These are phyloP conservation scores for Chaetoceros tenuissimus DNA, from an alignment of 108 stramenopile species.

Conservation along the genomic window DNA sequence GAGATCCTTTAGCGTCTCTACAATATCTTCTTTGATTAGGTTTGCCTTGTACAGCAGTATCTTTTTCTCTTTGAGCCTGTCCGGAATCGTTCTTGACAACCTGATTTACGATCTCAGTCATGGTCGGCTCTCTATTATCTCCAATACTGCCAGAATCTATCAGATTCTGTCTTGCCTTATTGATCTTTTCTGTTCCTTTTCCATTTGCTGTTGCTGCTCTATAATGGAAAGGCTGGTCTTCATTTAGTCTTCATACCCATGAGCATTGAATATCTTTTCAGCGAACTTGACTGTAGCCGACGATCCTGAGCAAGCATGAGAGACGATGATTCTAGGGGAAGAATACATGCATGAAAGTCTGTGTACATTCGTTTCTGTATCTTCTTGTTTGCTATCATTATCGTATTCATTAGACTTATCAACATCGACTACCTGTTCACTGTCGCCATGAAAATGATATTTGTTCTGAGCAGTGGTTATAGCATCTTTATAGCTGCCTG, in stretches of 20 bases:
- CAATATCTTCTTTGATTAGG: background rate
- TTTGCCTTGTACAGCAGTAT: background rate
- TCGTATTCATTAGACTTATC: too few relatives aligned
- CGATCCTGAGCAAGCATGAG: background rate
- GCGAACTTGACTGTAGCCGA: background rate
- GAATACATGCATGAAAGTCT: too few relatives aligned
- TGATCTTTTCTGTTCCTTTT: constrained; percentile 28
- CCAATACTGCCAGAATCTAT: background rate
- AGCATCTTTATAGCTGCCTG: too few relatives aligned
- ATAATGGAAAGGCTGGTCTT: constrained; percentile 51
- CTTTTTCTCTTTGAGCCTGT: background rate
- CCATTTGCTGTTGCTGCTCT: constrained; percentile 44
- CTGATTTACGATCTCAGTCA: too few relatives aligned
- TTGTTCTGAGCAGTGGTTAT: too few relatives aligned
- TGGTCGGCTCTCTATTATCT: background rate
- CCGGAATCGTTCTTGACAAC: too few relatives aligned
- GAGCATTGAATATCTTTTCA: background rate
- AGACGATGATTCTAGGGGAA: background rate
- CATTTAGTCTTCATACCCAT: constrained; percentile 3
- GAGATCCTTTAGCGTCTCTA: background rate
- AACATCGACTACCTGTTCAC: too few relatives aligned
- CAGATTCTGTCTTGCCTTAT: background rate
- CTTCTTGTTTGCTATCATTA: too few relatives aligned
- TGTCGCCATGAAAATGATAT: too few relatives aligned
- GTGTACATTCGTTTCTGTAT: too few relatives aligned